These are phyloP conservation scores for Gymnopilus junonius DNA, from an alignment of 768 basidiomycete genomes.

Conservation along the genomic window DNA sequence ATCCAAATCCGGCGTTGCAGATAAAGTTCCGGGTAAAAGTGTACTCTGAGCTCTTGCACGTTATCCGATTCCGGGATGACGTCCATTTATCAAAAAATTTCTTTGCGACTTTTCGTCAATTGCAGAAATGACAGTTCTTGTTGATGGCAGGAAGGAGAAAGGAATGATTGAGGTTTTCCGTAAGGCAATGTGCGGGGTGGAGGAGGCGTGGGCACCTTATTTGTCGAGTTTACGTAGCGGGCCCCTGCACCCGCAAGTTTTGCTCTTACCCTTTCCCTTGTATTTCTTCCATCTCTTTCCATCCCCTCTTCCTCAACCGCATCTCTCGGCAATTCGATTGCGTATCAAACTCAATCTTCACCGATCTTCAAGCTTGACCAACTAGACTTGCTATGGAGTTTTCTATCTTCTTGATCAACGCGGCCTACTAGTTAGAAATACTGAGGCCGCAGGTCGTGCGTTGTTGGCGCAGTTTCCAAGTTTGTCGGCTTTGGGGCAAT, in stretches of 20 bases:
- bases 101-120: background rate
- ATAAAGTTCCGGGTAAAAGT: conserved; percentile 69
- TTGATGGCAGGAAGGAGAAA: background rate
- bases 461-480: background rate
- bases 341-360: background rate
- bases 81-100: conserved; percentile 12
- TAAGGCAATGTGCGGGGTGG: background rate
- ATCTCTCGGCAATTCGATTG: background rate
- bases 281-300: background rate
- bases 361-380: background rate
- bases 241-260: background rate
- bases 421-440: background rate
- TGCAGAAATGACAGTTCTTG: background rate
- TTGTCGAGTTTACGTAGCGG: background rate
- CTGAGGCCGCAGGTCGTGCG: background rate
- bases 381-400: background rate
- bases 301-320: background rate
- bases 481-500: background rate
- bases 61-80: conserved; percentile 17
- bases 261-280: background rate
- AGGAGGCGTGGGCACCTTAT: background rate
- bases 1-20: conserved; percentile 77
- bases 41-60: conserved; percentile 50
- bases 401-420: background rate
- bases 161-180: background rate